phyloP scores from a whole-genome alignment of 164 flowering plant species.

The Stephania japonica region DNA sequence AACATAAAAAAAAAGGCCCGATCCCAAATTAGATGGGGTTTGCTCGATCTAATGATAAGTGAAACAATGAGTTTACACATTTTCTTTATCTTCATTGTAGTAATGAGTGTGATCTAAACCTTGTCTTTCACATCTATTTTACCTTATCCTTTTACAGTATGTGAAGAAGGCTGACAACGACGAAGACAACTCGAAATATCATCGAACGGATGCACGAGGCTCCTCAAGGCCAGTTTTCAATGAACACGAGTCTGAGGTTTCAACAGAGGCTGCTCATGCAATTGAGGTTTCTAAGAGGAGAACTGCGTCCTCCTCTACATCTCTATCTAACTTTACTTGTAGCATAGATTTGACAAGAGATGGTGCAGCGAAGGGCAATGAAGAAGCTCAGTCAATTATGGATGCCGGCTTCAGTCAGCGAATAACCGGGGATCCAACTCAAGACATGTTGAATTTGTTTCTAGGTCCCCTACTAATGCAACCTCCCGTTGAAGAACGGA shows the following conservation, averaged over 20 bases:
- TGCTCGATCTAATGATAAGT: too few relatives aligned
- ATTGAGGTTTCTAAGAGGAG: constrained; percentile 3
- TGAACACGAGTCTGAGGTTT: constrained; percentile 15
- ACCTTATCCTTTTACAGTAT: constrained; percentile 32
- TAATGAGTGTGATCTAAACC: too few relatives aligned
- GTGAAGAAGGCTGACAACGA: constrained; percentile 28
- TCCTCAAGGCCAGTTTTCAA: constrained; percentile 4
- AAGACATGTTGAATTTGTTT: constrained; percentile 60
- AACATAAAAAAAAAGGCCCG: too few relatives aligned
- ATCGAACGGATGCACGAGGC: constrained; percentile 12
- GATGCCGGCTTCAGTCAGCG: background rate
- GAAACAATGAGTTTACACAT: background rate
- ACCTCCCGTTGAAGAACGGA: constrained; percentile 28
- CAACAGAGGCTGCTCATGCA: constrained; percentile 9
- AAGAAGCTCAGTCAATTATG: constrained; percentile 6
- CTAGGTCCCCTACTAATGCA: constrained; percentile 56
- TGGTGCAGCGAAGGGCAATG: background rate
- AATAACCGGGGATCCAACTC: constrained; percentile 45
- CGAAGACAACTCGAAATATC: constrained; percentile 19
- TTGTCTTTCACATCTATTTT: background rate
- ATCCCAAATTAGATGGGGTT: too few relatives aligned
- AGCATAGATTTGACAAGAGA: background rate
- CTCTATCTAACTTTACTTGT: constrained; percentile 3
- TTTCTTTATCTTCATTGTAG: background rate
- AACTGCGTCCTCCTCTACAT: constrained; percentile 1